These are phyloP conservation scores for Malassezia globosa DNA, from an alignment of 1,284 basidiomycete species.

Conservation along the genomic window DNA sequence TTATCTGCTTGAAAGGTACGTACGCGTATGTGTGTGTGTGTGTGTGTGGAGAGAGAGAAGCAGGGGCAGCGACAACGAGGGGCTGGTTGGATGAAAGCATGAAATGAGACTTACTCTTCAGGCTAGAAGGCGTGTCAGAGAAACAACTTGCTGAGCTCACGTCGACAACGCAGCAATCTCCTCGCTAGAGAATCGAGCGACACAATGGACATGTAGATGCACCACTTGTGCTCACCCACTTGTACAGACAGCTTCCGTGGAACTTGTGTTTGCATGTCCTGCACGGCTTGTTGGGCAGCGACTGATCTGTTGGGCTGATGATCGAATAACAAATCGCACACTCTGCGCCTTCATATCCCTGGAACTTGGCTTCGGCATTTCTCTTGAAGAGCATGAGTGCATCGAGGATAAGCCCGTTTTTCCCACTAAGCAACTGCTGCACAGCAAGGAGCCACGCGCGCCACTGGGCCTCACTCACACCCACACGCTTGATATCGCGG, in stretches of 20 bases:
- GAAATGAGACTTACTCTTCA: too few relatives aligned
- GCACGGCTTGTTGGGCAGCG: slow-evolving; percentile 80
- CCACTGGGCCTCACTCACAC: slow-evolving; percentile 78
- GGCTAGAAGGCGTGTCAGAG: slow-evolving; percentile 11
- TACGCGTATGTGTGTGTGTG: background rate
- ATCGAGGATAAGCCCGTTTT: slow-evolving; percentile 86
- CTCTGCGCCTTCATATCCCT: slow-evolving; percentile 37
- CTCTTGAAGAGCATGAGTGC: slow-evolving; percentile 87
- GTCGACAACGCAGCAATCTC: background rate
- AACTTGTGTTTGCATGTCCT: slow-evolving; percentile 87
- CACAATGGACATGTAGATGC: slow-evolving; percentile 83
- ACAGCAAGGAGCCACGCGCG: slow-evolving; percentile 85
- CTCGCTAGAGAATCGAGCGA: slow-evolving; percentile 53
- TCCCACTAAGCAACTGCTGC: slow-evolving; percentile 69
- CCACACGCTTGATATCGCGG: slow-evolving; percentile 65
- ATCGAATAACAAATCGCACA: slow-evolving; percentile 57
- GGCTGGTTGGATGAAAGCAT: background rate
- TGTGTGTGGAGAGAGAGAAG: background rate
- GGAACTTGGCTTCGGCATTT: slow-evolving; percentile 59
- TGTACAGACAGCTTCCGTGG: slow-evolving; percentile 53
- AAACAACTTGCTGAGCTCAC: slow-evolving; percentile 1
- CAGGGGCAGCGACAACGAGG: background rate
- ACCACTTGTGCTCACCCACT: slow-evolving; percentile 82
- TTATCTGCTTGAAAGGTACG: slow-evolving; percentile 26
- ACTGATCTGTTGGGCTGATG: slow-evolving; percentile 79